Percentiles rank a stretch among this genome's conserved stretches.
phyloP scores from a whole-genome alignment of 2,329 filamentous ascomycete species.

The Akanthomyces lecanii region DNA sequence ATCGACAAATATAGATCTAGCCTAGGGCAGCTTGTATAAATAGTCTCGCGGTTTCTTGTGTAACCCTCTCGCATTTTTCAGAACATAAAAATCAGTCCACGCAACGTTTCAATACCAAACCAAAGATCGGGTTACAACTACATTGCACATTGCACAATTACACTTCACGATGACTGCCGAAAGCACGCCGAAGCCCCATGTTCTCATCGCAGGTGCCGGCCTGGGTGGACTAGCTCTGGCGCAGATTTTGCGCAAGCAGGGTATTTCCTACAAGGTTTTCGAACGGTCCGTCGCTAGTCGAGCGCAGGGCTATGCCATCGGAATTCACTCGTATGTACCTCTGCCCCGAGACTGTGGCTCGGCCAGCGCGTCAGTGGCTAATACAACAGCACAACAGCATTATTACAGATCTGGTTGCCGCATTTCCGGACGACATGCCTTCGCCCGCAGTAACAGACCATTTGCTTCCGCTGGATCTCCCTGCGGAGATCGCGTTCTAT shows the following conservation, averaged over 20 bases:
- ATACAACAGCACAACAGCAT: constrained; percentile 4
- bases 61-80: too few species aligned
- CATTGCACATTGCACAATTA: too few species aligned
- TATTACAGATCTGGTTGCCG: constrained; percentile 20
- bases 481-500: constrained; percentile 22
- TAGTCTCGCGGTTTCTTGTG: too few species aligned
- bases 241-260: constrained; percentile 33
- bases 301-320: constrained; percentile 29
- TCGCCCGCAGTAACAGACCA: constrained; percentile 21
- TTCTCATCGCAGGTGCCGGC: constrained; percentile 40
- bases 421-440: constrained; percentile 16
- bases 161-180: neutral
- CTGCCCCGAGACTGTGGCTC: too few species aligned
- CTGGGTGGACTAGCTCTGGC: constrained; percentile 39
- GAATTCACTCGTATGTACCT: constrained; percentile 25
- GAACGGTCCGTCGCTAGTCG: constrained; percentile 28
- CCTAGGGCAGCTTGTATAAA: too few species aligned
- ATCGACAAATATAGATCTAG: too few species aligned
- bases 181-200: constrained; percentile 16
- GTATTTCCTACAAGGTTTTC: constrained; percentile 34
- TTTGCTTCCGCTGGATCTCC: constrained; percentile 24
- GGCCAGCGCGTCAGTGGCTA: neutral
- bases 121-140: too few species aligned
- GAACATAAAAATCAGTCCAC: too few species aligned
- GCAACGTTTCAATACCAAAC: too few species aligned